Conservation (phyloP, 805 yeast genomes). For the Nadsonia fulvescens region DNA sequence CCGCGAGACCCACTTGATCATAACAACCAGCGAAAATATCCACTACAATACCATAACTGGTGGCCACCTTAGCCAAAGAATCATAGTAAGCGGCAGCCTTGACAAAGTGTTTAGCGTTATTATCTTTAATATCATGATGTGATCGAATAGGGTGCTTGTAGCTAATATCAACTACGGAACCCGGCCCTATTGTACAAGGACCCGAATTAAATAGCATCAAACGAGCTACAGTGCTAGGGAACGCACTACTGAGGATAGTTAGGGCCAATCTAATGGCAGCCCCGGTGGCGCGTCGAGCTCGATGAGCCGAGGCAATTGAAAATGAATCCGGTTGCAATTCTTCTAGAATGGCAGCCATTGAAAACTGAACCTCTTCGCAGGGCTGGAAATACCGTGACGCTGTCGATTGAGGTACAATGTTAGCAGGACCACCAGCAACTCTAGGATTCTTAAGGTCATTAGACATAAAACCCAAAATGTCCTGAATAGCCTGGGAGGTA, state of each 20-base stretch:
- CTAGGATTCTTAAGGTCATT: no score
- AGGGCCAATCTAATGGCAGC: slow-evolving; percentile 79
- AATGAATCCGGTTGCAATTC: slow-evolving; percentile 66
- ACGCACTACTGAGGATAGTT: slow-evolving; percentile 61
- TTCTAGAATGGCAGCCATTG: slow-evolving; percentile 62
- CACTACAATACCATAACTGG: slow-evolving; percentile 57
- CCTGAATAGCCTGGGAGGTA: slow-evolving; percentile 30
- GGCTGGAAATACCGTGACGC: slow-evolving; percentile 51
- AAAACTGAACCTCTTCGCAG: slow-evolving; percentile 61
- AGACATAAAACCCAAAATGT: slow-evolving; percentile 35
- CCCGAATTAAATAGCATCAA: slow-evolving; percentile 85
- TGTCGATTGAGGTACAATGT: slow-evolving; percentile 19
- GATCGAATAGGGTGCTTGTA: slow-evolving; percentile 93
- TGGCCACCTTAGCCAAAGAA: slow-evolving; percentile 47
- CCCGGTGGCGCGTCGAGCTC: slow-evolving; percentile 87
- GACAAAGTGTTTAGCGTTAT: slow-evolving; percentile 68
- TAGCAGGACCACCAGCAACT: slow-evolving; percentile 3
- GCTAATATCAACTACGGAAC: slow-evolving; percentile 78
- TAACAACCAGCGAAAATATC: slow-evolving; percentile 89
- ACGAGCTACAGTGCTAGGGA: slow-evolving; percentile 63
- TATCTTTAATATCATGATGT: slow-evolving; percentile 89
- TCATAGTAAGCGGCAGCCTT: slow-evolving; percentile 71
- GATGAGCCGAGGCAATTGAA: slow-evolving; percentile 65
- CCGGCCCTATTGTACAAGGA: slow-evolving; percentile 88
- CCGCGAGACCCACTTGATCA: slow-evolving; percentile 88